Percentiles rank a stretch among this genome's conserved stretches.
phyloP scores from a whole-genome alignment of 176 grass and related monocot species.

The Phoenix roebelenii region DNA sequence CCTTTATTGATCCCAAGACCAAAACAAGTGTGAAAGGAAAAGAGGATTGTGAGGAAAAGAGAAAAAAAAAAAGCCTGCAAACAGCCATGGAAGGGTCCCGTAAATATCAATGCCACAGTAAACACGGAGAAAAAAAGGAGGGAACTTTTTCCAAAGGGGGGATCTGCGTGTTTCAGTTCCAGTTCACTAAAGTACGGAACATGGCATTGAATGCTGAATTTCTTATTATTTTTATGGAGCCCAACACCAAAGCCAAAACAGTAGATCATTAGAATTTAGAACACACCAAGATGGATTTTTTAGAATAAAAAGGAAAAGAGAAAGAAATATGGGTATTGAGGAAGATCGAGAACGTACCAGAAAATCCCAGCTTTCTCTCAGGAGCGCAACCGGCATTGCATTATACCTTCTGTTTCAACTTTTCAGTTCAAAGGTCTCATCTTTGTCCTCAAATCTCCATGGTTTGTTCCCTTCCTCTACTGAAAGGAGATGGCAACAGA shows the following conservation, averaged over 20 bases:
- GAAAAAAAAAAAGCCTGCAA: neutral
- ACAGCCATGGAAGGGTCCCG: conserved; percentile 8
- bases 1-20: neutral
- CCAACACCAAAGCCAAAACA: neutral
- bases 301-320: neutral
- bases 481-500: too few species aligned
- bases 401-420: too few species aligned
- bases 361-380: conserved; percentile 11
- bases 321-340: neutral
- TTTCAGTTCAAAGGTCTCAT: too few species aligned
- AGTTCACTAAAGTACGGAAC: conserved; percentile 10
- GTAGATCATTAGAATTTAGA: neutral
- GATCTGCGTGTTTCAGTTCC: neutral
- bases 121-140: neutral
- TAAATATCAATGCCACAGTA: conserved; percentile 5
- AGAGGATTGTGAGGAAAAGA: neutral
- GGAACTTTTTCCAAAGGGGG: neutral
- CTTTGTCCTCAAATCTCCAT: too few species aligned
- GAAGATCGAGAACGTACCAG: too few species aligned
- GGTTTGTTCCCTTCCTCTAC: too few species aligned
- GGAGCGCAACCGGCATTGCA: neutral
- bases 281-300: neutral
- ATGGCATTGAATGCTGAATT: neutral
- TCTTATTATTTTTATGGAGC: neutral
- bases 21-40: neutral